A percentile compares a stretch with the other conserved stretches of the same genome.
These are phyloP conservation scores for Microcos paniculata DNA, from an alignment of 345 rosid species.

Conservation along the genomic window DNA sequence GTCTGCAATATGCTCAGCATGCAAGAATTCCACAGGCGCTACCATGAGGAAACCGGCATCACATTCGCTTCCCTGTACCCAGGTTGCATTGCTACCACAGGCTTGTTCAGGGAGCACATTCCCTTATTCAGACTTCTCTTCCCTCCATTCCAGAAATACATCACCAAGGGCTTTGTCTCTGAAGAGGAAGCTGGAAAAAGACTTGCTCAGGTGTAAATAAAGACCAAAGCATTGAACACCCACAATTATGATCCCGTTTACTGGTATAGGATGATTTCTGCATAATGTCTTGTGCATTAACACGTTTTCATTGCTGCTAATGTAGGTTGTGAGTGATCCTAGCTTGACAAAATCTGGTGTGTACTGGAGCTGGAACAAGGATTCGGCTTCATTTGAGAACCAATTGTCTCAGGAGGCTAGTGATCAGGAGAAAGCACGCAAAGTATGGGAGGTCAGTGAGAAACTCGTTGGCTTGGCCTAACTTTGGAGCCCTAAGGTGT, in stretches of 20 bases:
- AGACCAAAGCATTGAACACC: neutral
- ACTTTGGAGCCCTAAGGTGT: too few relatives aligned
- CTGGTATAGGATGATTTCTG: neutral
- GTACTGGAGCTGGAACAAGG: conserved; percentile 99
- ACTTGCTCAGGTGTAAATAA: conserved; percentile 74
- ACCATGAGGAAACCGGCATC: conserved; percentile 81
- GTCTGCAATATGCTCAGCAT: conserved; percentile 96
- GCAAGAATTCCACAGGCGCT: conserved; percentile 96
- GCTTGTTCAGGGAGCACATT: conserved; percentile 96
- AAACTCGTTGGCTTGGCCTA: conserved; percentile 89
- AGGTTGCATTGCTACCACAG: conserved; percentile 97
- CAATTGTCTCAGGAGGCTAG: conserved; percentile 95
- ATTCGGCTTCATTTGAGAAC: conserved; percentile 90
- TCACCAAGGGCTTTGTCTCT: conserved; percentile 93
- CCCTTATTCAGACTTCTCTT: conserved; percentile 85
- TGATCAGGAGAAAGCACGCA: conserved; percentile 78
- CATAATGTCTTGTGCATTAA: neutral
- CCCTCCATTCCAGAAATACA: conserved; percentile 97
- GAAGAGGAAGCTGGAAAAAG: conserved; percentile 93
- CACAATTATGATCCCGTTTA: neutral
- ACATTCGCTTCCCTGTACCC: conserved; percentile 94
- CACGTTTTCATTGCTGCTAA: conserved; percentile 11
- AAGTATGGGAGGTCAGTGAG: conserved; percentile 96
- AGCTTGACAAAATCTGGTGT: conserved; percentile 89
- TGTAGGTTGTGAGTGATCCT: conserved; percentile 79